Percentiles rank a stretch among this genome's conserved stretches.
Conservation (phyloP, 2,329 filamentous ascomycete genomes). For the Fusarium sp. region DNA sequence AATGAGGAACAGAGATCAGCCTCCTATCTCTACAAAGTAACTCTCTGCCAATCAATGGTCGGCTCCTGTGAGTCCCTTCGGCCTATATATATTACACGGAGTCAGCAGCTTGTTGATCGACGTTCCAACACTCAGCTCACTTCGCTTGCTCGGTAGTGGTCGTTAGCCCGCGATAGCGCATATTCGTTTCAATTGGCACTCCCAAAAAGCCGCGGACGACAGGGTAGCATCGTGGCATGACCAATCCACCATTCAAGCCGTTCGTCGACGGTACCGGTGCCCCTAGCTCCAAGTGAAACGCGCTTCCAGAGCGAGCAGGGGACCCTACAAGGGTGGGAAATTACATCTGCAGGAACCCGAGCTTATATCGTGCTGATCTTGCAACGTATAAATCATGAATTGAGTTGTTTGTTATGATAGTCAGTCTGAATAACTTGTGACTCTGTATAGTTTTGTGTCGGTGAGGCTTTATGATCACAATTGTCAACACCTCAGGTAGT, state of each 20-base stretch:
- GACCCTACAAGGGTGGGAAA: conserved; percentile 45
- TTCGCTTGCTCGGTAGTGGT: conserved; percentile 32
- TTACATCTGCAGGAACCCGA: conserved; percentile 47
- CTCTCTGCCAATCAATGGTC: background rate
- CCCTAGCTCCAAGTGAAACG: conserved; percentile 43
- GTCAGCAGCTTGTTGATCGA: conserved; percentile 9
- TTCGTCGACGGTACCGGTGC: conserved; percentile 8
- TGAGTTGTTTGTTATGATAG: background rate
- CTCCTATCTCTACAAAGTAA: background rate
- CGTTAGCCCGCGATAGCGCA: conserved; percentile 7
- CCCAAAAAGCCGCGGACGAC: conserved; percentile 12
- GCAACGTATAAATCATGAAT: conserved; percentile 13
- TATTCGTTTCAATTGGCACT: conserved; percentile 10
- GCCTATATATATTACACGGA: background rate
- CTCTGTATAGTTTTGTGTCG: background rate
- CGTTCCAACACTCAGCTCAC: conserved; percentile 16
- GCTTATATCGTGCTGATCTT: conserved; percentile 23
- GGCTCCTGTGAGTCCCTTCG: background rate
- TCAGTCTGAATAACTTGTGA: background rate
- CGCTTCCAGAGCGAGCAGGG: conserved; percentile 37
- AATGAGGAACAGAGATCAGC: background rate
- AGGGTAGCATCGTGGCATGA: conserved; percentile 17
- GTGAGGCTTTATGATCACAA: background rate
- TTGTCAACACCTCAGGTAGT: too few species aligned
- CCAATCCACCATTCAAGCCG: conserved; percentile 17